Base-by-base conservation (phyloP, 2,329 filamentous ascomycete genomes). In the Fusarium sp. region DNA sequence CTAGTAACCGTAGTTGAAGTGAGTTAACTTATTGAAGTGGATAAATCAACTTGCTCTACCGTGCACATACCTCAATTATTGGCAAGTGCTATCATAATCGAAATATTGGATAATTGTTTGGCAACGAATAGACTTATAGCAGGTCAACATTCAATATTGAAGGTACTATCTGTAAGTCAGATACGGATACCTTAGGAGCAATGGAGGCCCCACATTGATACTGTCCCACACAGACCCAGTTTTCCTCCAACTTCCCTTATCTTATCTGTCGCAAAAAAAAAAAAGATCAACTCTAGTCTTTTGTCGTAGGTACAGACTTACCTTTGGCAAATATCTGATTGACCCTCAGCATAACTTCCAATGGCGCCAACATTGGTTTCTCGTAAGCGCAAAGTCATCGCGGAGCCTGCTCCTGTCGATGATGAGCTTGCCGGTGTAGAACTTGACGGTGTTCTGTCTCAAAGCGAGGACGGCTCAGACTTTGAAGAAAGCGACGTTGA, bases 401-500 rank as follows among this genome's bases (percentile, higher is more conserved):
- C 68, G 9, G 71, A 73, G 40, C 60, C 51, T 20, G 25, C 53
- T 18, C 25, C 47, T 8, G 32, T 53, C 2, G 71, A 74, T 6
- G 75, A 77, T 40, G 73, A 76, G 18, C 71, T 77, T n/a, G 82
- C 80, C 56, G 84, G 86, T 59, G 83, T 83, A 32, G 79, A 85
- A 47, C 80, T 89, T 18, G 86, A 89, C 61, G 88, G 86, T 30
- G 85, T 89, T 52, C 78, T 90, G 62, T 88, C 86, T 30, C 83
- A 86, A 72, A 85, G 83, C 72, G 85, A 91, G 62, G 88, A 89
- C 74, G 84, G 88, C 63, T 86, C 86, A 47, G 86, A 87, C 56
- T 85, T 86, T 54, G 84, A 86, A 47, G 84, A 81, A 50, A 71
- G 58, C 47, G 71, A 75, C 11, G 12, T 40, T 14, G 68, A 66